phyloP scores from a whole-genome alignment of 2,329 filamentous ascomycete genomes.

The Alternaria gansuensis region DNA sequence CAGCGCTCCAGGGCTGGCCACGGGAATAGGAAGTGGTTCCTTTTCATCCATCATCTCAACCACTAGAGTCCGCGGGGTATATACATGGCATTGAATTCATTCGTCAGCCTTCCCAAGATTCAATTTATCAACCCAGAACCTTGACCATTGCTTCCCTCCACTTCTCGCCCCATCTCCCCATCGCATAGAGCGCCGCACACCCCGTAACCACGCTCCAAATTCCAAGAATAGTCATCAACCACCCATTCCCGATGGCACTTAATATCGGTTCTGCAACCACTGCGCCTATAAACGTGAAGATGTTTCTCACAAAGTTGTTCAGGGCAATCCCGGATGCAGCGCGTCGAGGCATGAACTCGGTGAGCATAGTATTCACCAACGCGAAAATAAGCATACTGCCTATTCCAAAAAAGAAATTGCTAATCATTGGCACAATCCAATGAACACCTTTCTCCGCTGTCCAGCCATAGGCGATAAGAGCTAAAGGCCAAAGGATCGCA shows the following conservation, averaged over 20 bases:
- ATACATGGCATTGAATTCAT: no score
- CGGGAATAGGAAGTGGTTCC: no score
- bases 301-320: constrained; percentile 54
- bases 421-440: constrained; percentile 51
- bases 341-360: constrained; percentile 52
- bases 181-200: constrained; percentile 64
- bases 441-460: constrained; percentile 43
- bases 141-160: constrained; percentile 72
- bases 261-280: constrained; percentile 51
- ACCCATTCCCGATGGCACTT: constrained; percentile 51
- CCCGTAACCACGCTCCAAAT: constrained; percentile 61
- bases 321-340: constrained; percentile 51
- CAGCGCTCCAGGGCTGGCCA: constrained; percentile 62
- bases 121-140: constrained; percentile 27
- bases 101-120: no score
- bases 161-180: constrained; percentile 67
- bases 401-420: constrained; percentile 55
- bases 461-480: constrained; percentile 54
- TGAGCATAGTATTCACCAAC: constrained; percentile 53
- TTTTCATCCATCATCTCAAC: no score
- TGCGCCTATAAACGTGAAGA: constrained; percentile 50
- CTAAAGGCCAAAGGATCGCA: constrained; percentile 47
- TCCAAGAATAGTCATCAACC: constrained; percentile 53
- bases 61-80: no score
- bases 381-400: constrained; percentile 53